Evolutionary conservation across 768 basidiomycete genomes (phyloP).

Genomic region (Candolleomyces eurysporus): DNA sequence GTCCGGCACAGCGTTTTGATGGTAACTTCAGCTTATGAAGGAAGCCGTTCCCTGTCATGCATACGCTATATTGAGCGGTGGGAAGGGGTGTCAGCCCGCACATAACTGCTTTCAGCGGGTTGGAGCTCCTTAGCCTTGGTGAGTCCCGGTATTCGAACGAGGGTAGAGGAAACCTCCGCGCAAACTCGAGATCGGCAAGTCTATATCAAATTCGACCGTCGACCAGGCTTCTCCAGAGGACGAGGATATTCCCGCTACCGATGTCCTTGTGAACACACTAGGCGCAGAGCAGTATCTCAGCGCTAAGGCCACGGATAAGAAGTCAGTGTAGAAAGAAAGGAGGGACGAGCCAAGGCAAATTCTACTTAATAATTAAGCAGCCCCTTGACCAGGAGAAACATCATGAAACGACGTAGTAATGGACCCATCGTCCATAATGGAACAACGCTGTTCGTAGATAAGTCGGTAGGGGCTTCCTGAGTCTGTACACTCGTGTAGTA

Average conservation of each 20-base stretch:
- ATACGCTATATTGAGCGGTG: neutral
- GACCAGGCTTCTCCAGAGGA: neutral
- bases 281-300: neutral
- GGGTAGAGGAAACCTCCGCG: neutral
- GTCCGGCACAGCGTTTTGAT: too few relatives aligned
- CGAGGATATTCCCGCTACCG: conserved; percentile 5
- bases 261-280: conserved; percentile 9
- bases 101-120: neutral
- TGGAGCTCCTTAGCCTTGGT: neutral
- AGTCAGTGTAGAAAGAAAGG: neutral
- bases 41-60: neutral
- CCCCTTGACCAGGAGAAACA: neutral
- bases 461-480: neutral
- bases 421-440: neutral
- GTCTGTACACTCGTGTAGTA: neutral
- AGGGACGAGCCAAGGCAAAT: neutral
- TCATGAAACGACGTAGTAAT: neutral
- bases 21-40: conserved; percentile 1
- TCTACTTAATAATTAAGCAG: neutral
- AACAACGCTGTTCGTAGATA: neutral
- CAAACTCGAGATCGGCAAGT: conserved; percentile 9
- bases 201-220: neutral
- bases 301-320: neutral
- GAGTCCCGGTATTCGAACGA: neutral
- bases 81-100: neutral